Evolutionary conservation across 1,284 basidiomycete species (phyloP).

Genomic region (Tetrapyrgos nigripes): DNA sequence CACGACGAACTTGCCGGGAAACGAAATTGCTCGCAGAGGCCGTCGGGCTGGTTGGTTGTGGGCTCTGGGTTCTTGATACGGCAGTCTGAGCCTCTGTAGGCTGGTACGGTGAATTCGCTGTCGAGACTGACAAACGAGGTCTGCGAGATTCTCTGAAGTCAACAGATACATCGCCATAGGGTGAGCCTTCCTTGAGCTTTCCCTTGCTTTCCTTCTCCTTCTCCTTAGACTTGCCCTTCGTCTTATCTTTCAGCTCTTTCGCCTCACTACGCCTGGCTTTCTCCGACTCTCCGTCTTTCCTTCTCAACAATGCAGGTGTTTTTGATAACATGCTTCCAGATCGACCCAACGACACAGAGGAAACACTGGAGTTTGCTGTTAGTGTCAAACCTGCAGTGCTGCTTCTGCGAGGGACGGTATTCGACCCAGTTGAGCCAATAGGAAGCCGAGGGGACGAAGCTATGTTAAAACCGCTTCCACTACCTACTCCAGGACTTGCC

Average conservation of each 20-base stretch:
- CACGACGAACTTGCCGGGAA: conserved; percentile 23
- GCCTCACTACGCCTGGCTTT: conserved; percentile 9
- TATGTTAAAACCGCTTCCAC: background rate
- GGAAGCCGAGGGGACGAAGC: background rate
- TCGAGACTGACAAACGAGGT: conserved; percentile 4
- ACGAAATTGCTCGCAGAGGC: background rate
- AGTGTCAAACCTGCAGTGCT: background rate
- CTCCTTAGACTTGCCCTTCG: conserved; percentile 20
- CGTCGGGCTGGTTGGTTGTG: conserved; percentile 1
- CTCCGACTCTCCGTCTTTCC: conserved; percentile 5
- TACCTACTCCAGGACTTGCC: background rate
- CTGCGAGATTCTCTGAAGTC: background rate
- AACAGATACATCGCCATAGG: no score
- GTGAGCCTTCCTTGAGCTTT: conserved; percentile 14
- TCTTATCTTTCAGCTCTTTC: conserved; percentile 24
- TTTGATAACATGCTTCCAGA: conserved; percentile 10
- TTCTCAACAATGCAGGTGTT: conserved; percentile 10
- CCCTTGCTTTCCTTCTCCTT: conserved; percentile 20
- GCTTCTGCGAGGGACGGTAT: background rate
- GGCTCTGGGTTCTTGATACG: background rate
- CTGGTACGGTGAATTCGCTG: background rate
- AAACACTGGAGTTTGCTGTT: background rate
- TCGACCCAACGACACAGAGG: conserved; percentile 6
- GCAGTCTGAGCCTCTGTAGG: conserved; percentile 1
- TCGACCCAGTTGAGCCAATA: background rate